Evolutionary conservation across 257 asterid genomes (phyloP), one percentile per base, ranked within the genome.

Genomic region (Lavandula angustifolia): DNA sequence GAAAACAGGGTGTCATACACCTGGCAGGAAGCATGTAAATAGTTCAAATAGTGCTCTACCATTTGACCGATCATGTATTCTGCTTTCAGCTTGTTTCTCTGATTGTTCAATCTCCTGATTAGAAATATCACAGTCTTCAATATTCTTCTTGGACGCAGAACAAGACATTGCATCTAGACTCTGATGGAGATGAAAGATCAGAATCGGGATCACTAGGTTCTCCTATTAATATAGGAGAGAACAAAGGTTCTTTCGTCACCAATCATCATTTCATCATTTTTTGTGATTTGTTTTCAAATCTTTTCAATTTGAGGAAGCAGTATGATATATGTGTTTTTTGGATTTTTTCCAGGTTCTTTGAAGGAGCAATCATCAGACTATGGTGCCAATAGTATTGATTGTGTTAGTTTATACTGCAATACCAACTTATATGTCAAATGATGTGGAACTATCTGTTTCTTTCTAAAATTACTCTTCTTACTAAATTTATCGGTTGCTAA

Each of bases 181-280:
- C 88, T 67, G 86, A 80, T 76, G 89, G 86, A 61, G 87, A 78
- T 77, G 76, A 35, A 43, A 49, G n/a, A 31, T 65, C 49, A 69
- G 76, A 70, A 50, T 66, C 41, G 46, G 51, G 70, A 59, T 68
- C 80, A 43, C 42, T 76, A 44, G 55, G 59, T 32, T 53, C 80
- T 54, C 35, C 69, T 61, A 46, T 66, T 55, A 53, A 56, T 56
- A 40, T 57, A 47, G 72, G 62, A 33, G 73, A 62, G 7, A 55
- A 43, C 48, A 69, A 75, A 84, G 95, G 96, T 91, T 70, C 53
- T 69, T 62, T 43, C 18, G 14, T 38, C 64, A 35, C 64, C 56
- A 58, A 58, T 40, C 61, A 18, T 68, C 44, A 37, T 60, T 42
- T 43, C 27, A 9, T 32, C 44, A 37, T 54, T 34, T 14, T 33